phyloP scores from a whole-genome alignment of 768 basidiomycete genomes.

The Sporobolomyces pararoseus region DNA sequence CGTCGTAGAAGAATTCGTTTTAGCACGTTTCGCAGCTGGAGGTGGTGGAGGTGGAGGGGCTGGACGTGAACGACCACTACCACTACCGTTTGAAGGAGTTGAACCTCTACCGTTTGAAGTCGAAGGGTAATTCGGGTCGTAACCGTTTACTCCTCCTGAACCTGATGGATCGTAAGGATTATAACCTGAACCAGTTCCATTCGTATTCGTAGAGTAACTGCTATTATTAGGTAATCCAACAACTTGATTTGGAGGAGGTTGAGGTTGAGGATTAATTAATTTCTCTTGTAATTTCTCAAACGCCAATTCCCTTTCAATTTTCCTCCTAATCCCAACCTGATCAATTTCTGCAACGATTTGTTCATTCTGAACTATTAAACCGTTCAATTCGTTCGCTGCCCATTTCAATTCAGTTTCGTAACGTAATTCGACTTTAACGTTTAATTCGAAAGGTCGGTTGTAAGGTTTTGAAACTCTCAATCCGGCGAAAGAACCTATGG shows the following conservation, averaged over 20 bases:
- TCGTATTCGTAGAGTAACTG: too few species aligned
- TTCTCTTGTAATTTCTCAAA: not conserved
- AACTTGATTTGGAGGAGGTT: not conserved
- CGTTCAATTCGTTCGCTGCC: conserved; percentile 19
- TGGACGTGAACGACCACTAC: not conserved
- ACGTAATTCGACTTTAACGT: conserved; percentile 25
- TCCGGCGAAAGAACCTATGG: conserved; percentile 35
- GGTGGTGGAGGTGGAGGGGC: conserved; percentile 9
- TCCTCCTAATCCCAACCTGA: not conserved
- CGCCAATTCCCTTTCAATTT: conserved; percentile 12
- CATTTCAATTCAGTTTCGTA: conserved; percentile 31
- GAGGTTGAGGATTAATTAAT: not conserved
- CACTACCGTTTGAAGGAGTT: not conserved
- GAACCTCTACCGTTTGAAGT: not conserved
- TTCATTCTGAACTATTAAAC: not conserved
- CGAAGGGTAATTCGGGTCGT: conserved; percentile 6
- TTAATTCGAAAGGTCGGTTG: not conserved
- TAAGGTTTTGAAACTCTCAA: conserved; percentile 5
- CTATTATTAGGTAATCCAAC: not conserved
- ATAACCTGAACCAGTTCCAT: too few species aligned
- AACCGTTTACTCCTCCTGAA: not conserved
- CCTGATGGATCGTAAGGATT: not conserved
- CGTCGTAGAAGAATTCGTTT: not conserved
- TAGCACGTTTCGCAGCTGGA: conserved; percentile 9
- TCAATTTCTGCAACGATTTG: conserved; percentile 10